These are phyloP conservation scores for Bryum argenteum DNA, from an alignment of 225 moss, liverwort and hornwort genomes.

Conservation along the genomic window DNA sequence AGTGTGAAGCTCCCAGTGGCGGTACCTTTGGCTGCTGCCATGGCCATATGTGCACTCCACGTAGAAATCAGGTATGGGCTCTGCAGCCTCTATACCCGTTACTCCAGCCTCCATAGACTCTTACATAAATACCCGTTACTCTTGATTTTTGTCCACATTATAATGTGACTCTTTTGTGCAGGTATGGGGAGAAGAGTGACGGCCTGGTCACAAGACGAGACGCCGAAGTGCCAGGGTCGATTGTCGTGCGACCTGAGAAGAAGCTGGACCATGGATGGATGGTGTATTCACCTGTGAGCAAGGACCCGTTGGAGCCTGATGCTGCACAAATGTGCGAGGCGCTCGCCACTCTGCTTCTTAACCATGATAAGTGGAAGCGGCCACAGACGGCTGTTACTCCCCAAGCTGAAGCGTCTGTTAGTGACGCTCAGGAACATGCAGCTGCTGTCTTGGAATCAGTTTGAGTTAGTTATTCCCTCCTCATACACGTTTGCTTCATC, in stretches of 20 bases:
- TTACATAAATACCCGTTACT: too few relatives aligned
- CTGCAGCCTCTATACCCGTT: too few relatives aligned
- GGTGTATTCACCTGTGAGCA: conserved; percentile 87
- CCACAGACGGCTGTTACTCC: conserved; percentile 42
- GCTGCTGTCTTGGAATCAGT: conserved; percentile 27
- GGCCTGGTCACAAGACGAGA: conserved; percentile 89
- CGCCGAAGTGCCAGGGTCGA: conserved; percentile 94
- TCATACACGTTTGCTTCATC: background rate
- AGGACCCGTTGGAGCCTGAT: conserved; percentile 71
- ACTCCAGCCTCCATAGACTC: too few relatives aligned
- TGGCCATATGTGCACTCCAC: conserved; percentile 91
- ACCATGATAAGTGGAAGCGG: conserved; percentile 61
- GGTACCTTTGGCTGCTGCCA: conserved; percentile 68
- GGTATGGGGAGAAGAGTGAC: conserved; percentile 93
- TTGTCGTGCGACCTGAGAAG: conserved; percentile 84
- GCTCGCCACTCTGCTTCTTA: conserved; percentile 58
- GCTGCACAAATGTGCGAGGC: conserved; percentile 92
- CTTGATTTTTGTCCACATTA: too few relatives aligned
- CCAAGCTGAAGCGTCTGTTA: conserved; percentile 48
- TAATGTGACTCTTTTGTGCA: background rate
- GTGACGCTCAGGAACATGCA: conserved; percentile 48
- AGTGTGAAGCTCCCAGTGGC: conserved; percentile 73
- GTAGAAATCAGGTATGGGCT: conserved; percentile 89
- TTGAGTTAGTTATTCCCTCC: conserved; percentile 4
- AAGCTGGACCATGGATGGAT: conserved; percentile 77